Evolutionary conservation across 2,329 filamentous ascomycete genomes (phyloP).

Genomic region (Amauroascus verrucosus): DNA sequence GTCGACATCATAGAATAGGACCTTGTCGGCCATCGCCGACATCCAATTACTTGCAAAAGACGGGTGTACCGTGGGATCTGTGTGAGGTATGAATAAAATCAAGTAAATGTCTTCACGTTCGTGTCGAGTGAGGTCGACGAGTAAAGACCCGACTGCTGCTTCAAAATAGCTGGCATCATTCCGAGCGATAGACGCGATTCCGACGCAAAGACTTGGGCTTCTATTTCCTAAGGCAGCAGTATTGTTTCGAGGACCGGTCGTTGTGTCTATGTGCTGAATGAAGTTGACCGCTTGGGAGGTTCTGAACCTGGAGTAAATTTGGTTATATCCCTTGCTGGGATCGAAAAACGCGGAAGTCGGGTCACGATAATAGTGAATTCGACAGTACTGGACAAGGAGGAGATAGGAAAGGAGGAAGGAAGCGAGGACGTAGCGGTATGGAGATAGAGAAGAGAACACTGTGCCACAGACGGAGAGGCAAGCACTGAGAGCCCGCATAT

Average conservation of each 20-base stretch:
- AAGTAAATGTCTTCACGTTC: conserved; percentile 37
- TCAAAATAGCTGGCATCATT: conserved; percentile 33
- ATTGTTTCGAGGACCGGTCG: not conserved
- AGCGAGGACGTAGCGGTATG: conserved; percentile 8
- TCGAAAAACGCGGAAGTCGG: conserved; percentile 27
- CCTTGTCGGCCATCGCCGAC: conserved; percentile 30
- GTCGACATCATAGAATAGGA: conserved; percentile 33
- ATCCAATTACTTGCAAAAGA: conserved; percentile 37
- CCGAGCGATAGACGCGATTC: conserved; percentile 36
- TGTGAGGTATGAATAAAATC: conserved; percentile 38
- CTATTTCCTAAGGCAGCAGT: not conserved
- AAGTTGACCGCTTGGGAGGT: conserved; percentile 20
- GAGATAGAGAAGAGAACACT: conserved; percentile 1
- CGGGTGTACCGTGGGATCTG: conserved; percentile 33
- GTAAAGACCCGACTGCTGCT: conserved; percentile 36
- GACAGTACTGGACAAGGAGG: conserved; percentile 20
- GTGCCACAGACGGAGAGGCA: not conserved
- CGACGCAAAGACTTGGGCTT: conserved; percentile 31
- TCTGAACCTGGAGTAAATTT: conserved; percentile 21
- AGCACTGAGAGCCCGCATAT: conserved; percentile 4
- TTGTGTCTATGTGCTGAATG: conserved; percentile 17
- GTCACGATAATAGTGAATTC: conserved; percentile 21
- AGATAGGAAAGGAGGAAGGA: conserved; percentile 21
- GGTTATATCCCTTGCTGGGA: conserved; percentile 21
- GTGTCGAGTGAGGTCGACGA: conserved; percentile 33